Evolutionary conservation across 2,329 filamentous ascomycete genomes (phyloP).

Genomic region (Clonostachys rosea): DNA sequence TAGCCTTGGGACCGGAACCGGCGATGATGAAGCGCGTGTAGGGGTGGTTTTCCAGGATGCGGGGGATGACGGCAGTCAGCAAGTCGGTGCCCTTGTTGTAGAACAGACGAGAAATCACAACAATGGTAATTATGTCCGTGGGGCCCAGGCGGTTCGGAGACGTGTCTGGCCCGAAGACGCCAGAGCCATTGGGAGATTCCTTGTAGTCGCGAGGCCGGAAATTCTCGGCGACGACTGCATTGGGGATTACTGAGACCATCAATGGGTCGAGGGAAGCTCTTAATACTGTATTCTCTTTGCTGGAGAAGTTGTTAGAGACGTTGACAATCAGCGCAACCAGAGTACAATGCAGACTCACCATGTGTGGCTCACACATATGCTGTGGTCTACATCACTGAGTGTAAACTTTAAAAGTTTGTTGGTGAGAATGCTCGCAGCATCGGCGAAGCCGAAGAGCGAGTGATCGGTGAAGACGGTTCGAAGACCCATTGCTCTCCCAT

Average conservation of each 20-base stretch:
- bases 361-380: conserved; percentile 97
- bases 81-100: conserved; percentile 99
- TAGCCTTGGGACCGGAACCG: conserved; percentile 92
- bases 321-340: neutral
- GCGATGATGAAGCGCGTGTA: conserved; percentile 97
- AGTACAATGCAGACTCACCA: conserved; percentile 54
- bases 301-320: conserved; percentile 26
- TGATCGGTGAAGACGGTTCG: conserved; percentile 97
- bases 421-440: conserved; percentile 90
- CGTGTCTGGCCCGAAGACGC: conserved; percentile 32
- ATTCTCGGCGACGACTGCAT: conserved; percentile 94
- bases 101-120: conserved; percentile 94
- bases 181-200: conserved; percentile 2
- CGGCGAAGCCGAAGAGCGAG: conserved; percentile 94
- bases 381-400: conserved; percentile 94
- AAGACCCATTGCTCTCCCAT: conserved; percentile 93
- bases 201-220: conserved; percentile 64
- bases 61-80: conserved; percentile 90
- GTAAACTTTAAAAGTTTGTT: conserved; percentile 98
- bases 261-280: conserved; percentile 90
- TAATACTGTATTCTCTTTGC: conserved; percentile 96
- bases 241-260: conserved; percentile 97
- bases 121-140: conserved; percentile 86
- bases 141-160: conserved; percentile 69
- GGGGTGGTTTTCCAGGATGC: conserved; percentile 82